Base-by-base conservation (phyloP, 2,329 filamentous ascomycete genomes). In the Diaporthe ampelina region DNA sequence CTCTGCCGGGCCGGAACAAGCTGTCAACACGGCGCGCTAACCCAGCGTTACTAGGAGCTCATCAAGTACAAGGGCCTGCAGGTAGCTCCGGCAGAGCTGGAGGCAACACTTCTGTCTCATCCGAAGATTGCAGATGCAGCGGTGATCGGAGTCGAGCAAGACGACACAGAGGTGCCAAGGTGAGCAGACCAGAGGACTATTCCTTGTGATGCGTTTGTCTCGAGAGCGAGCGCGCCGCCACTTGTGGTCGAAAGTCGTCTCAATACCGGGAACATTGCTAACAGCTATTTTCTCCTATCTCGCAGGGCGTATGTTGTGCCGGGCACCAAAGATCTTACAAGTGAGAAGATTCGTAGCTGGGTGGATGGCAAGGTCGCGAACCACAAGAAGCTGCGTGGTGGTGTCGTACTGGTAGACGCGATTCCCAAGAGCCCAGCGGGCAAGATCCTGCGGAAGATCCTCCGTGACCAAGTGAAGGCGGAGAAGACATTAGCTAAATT, bases 11-110 rank as follows among this genome's bases (percentile, higher is more conserved):
- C 32, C 24, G 32, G 19, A n/a, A 8, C 29, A 45, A 26, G 50
- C 17, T 26, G 32, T 45, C 69, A 13, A 35, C n/a, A 29, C 35
- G 17, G 11, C 24, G 32, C n/a, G 24, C 40, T 77, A 48, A 70
- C 43, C 10, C 11, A 15, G 24, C 4, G 10, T n/a, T 35, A 11
- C 24, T 24, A 93, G 82, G 93, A 93, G 81, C 92, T 88, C 72
- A 86, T 88, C 79, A 87, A 87, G 77, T 87, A 86, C 77, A 86
- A 94, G 82, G 92, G 92, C 0, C 88, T 91, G 78, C 92, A 93
- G 78, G 91, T 94, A 1, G 86, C 92, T 0, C 92, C 92, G 0
- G 91, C 91, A 0, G 91, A 94, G 79, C 85, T 94, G 1, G 92
- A 88, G 75, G 85, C 84, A 0, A 63, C 87, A 50, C 76, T 88